Evolutionary conservation across 2,329 filamentous ascomycete species (phyloP).

Genomic region (Diplodia seriata): DNA sequence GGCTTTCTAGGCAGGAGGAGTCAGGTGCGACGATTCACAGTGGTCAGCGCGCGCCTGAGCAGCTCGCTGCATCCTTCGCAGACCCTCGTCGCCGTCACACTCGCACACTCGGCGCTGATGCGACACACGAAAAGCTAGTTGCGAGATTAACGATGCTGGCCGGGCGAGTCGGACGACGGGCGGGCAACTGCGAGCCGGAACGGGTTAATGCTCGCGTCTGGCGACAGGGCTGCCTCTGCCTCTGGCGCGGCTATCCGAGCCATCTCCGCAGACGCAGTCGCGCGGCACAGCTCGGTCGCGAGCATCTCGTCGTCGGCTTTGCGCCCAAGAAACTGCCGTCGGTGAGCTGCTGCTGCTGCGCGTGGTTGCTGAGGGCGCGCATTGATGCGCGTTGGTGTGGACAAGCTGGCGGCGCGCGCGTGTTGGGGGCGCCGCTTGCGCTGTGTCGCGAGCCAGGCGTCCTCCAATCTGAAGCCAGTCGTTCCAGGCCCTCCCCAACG

Average conservation of each 20-base stretch:
- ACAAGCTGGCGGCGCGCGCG: not conserved
- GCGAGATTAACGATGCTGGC: not conserved
- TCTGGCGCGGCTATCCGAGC: slow-evolving; percentile 21
- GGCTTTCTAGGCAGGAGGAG: slow-evolving; percentile 23
- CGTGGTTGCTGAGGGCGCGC: not conserved
- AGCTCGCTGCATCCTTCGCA: not conserved
- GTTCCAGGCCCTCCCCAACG: slow-evolving; percentile 15
- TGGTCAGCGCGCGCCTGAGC: not conserved
- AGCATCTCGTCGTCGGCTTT: not conserved
- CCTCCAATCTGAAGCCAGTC: slow-evolving; percentile 23
- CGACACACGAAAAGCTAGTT: not conserved
- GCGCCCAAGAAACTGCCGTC: not conserved
- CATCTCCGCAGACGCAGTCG: slow-evolving; percentile 10
- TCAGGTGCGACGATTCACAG: slow-evolving; percentile 14
- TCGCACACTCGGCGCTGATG: not conserved
- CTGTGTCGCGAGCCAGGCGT: slow-evolving; percentile 21
- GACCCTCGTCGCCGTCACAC: not conserved
- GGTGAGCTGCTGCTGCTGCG: not conserved
- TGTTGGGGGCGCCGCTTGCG: slow-evolving; percentile 7
- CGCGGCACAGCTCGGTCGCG: slow-evolving; percentile 17
- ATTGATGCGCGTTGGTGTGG: slow-evolving; percentile 13
- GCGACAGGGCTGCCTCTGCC: not conserved
- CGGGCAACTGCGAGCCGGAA: slow-evolving; percentile 1
- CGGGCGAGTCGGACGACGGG: not conserved
- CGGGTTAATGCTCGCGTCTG: slow-evolving; percentile 13